phyloP scores from a whole-genome alignment of 2,329 filamentous ascomycete species.

The Tolypocladium tropicale region DNA sequence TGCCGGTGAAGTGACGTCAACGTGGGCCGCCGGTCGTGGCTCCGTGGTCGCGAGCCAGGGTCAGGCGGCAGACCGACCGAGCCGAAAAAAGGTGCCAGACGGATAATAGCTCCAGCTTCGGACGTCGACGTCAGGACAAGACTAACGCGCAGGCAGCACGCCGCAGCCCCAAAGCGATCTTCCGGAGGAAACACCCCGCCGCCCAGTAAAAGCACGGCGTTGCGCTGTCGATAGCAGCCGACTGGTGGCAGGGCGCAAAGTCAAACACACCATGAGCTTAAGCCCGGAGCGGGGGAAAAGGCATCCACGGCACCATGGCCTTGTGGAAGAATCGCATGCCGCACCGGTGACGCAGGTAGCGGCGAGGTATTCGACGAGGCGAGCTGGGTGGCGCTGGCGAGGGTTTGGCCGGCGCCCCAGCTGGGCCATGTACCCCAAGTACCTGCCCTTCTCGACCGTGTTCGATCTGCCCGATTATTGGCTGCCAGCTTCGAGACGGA shows the following conservation, averaged over 20 bases:
- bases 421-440: constrained; percentile 3
- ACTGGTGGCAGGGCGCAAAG: not conserved
- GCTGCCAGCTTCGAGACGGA: constrained; percentile 7
- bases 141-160: not conserved
- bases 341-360: not conserved
- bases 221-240: not conserved
- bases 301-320: constrained; percentile 11
- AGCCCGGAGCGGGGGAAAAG: constrained; percentile 6
- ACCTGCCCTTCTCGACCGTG: constrained; percentile 4
- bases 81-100: not conserved
- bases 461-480: constrained; percentile 28
- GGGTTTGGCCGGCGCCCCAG: constrained; percentile 1
- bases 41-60: not conserved
- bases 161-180: not conserved
- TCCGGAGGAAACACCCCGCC: not conserved
- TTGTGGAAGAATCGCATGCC: constrained; percentile 16
- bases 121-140: not conserved
- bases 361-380: not conserved
- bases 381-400: not conserved
- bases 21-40: not conserved
- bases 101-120: not conserved
- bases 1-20: not conserved
- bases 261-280: not conserved
- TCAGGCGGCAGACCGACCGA: not conserved
- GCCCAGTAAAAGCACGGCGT: not conserved